Evolutionary conservation across 2,329 filamentous ascomycete genomes (phyloP), one percentile per base, ranked within the genome.

Genomic region (Zelopaecilomyces penicillatus): DNA sequence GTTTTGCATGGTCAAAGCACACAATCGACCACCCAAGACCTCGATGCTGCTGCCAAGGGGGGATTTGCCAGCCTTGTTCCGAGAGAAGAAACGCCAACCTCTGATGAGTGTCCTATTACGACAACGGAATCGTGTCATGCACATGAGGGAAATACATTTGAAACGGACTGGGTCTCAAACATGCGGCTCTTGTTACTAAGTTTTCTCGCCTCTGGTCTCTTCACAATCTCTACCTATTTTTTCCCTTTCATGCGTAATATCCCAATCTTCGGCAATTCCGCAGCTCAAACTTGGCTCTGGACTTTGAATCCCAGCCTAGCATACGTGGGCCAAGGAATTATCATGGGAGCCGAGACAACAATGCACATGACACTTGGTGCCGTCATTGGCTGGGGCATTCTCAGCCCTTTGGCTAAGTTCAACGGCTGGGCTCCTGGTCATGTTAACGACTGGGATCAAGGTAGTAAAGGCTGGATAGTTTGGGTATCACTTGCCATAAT

Each of bases 391-490:
- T 98, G 93, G 93, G 93, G 82, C 0, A 63, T 97, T 5, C 72
- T 98, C 1, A 96, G 90, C 3, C 93, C 93, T 1, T 65, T 97
- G 6, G 90, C 93, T 4, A 96, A 95, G 62, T 68, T 73, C 45
- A 80, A 77, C 54, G 88, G 86, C 3, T 98, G 93, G 93, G 93
- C 93, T 7, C 86, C 89, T 3, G 93, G 90, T 0, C 75, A 82
- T 2, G 87, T 96, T 1, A 75, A 80, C 44, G 86, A 95, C 61
- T 98, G 93, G 93, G 86, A 91, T 47, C 80, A 75, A 11, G 93
- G 93, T 7, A 95, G 88, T 61, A 96, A 97, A 66, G 93, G 91
- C 34, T 98, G 93, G 93, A 97, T 98, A 48, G 87, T 98, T 0
- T 98, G 93, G 93, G 75, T 95, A 3, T 95, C 88, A 31, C 70